phyloP scores from a whole-genome alignment of 768 basidiomycete species.

The Tylopilus sp. region DNA sequence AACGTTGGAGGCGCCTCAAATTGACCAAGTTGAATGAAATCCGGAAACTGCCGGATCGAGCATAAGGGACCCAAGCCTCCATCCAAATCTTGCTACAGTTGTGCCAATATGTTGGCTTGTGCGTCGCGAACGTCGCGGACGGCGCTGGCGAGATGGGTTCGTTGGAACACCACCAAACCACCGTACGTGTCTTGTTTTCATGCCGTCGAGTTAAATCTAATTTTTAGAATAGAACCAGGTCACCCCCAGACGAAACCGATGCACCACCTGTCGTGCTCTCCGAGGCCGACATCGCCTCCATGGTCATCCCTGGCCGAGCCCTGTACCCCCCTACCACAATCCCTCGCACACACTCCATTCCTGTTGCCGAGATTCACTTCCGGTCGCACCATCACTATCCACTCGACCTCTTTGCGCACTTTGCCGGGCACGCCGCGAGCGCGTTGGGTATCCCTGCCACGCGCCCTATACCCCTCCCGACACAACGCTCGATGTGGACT shows the following conservation, averaged over 20 bases:
- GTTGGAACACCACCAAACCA: conserved; percentile 9
- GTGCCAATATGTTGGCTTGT: conserved; percentile 30
- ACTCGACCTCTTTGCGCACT: conserved; percentile 79
- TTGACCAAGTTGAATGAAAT: not conserved
- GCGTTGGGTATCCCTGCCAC: conserved; percentile 80
- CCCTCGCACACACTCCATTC: conserved; percentile 61
- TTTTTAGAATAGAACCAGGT: not conserved
- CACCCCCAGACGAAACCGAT: conserved; percentile 4
- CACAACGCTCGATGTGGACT: conserved; percentile 77
- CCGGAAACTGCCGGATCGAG: conserved; percentile 1
- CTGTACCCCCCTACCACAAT: conserved; percentile 53
- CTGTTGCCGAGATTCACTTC: conserved; percentile 81
- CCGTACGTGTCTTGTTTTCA: conserved; percentile 12
- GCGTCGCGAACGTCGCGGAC: conserved; percentile 17
- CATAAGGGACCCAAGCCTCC: not conserved
- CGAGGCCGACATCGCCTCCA: conserved; percentile 46
- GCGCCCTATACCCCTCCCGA: conserved; percentile 62
- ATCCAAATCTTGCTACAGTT: not conserved
- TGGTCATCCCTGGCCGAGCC: conserved; percentile 60
- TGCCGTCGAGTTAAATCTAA: not conserved
- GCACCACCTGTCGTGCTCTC: conserved; percentile 21
- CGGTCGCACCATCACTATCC: conserved; percentile 66
- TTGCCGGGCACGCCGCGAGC: conserved; percentile 80
- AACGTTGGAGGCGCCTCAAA: not conserved
- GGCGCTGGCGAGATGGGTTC: conserved; percentile 21